Base-by-base conservation (phyloP, 768 basidiomycete genomes). In the Pleurotus djamor region DNA sequence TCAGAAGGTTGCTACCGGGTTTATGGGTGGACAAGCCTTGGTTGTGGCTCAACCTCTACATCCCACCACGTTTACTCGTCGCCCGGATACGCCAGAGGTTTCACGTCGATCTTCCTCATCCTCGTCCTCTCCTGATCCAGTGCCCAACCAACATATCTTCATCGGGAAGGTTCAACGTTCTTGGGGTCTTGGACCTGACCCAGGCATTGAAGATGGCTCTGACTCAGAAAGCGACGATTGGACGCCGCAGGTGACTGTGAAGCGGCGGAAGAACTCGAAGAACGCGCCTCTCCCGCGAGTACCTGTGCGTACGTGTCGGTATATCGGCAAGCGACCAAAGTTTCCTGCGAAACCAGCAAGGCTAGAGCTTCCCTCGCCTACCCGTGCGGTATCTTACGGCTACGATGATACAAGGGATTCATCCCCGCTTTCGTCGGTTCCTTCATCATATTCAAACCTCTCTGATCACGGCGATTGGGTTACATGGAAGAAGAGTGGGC, bases 111-210 rank as follows among this genome's bases (percentile, higher is more conserved):
- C 57, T 56, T 17, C 52, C 14, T 32, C 28, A 16, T 34, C 55
- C 14, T 32, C 28, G 13, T 34, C 55, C 7, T 47, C 54, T 36
- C 49, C 49, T n/a, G 17, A 52, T 9, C 49, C 45, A 32, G 52
- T 33, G 37, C 59, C 32, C 35, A 59, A 50, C 38, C 63, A 58
- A 28, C 67, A 69, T 32, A 52, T 73, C 2, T 75, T 70, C 38
- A 60, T 74, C 5, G 75, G 75, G 37, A 63, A 63, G 0, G 55
- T 69, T 10, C 74, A 75, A 47, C 64, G 66, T 9, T 66, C 62
- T 6, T 76, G 75, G 75, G 67, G 62, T 16, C 38, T 67, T n/a
- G 63, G 66, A 4, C 41, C 38, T 16, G 41, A 56, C 33, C 38
- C 54, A 44, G 21, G 1, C 21, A 28, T 16, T 44, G 41, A 21